phyloP scores from a whole-genome alignment of 192 early-diverging fungal genomes.

The Coemansia sp. region DNA sequence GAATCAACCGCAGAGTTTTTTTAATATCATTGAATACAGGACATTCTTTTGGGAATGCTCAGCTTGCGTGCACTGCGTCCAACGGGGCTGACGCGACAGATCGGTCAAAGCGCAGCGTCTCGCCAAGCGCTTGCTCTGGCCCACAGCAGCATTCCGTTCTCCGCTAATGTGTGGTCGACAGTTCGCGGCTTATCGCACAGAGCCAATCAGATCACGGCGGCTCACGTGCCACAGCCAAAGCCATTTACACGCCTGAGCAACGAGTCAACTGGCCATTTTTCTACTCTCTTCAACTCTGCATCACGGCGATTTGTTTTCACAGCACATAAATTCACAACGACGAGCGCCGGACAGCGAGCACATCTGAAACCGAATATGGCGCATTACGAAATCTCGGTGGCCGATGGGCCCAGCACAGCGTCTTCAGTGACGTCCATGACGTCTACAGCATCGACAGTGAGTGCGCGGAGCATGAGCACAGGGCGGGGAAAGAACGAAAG shows the following conservation, averaged over 20 bases:
- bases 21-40: neutral
- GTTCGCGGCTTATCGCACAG: neutral
- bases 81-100: neutral
- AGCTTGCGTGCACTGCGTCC: neutral
- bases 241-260: conserved; percentile 2
- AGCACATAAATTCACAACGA: conserved; percentile 1
- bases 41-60: neutral
- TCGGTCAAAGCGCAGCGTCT: neutral
- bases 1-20: neutral
- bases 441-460: conserved; percentile 31
- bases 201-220: conserved; percentile 6
- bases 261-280: conserved; percentile 1
- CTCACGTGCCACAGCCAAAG: conserved; percentile 3
- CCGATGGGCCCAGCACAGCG: conserved; percentile 14
- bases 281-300: conserved; percentile 3
- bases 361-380: conserved; percentile 10
- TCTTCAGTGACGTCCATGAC: conserved; percentile 36
- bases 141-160: neutral
- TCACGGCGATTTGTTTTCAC: conserved; percentile 3
- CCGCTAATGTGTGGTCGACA: neutral
- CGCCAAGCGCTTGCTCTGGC: neutral
- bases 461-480: conserved; percentile 33
- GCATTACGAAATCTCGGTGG: conserved; percentile 42
- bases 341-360: conserved; percentile 7
- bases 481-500: conserved; percentile 13